Conservation (phyloP, 768 basidiomycete genomes). For the Leccinum olivaceopallidum region DNA sequence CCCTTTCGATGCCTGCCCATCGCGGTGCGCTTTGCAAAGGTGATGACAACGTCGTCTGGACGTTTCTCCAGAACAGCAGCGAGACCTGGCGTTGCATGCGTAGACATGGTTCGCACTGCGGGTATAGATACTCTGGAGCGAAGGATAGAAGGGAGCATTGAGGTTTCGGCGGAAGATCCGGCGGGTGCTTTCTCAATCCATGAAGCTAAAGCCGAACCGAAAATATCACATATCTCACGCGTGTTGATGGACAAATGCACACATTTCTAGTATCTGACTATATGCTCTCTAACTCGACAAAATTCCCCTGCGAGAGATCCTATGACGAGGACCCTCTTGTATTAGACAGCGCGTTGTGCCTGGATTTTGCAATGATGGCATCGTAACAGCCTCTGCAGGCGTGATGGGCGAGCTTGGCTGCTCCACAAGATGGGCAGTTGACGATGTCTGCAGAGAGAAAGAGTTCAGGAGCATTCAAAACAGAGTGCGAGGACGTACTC, state of each 20-base stretch:
- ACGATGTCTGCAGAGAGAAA: slow-evolving; percentile 65
- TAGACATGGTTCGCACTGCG: slow-evolving; percentile 34
- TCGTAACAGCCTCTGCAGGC: slow-evolving; percentile 79
- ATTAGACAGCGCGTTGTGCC: slow-evolving; percentile 5
- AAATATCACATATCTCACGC: slow-evolving; percentile 3
- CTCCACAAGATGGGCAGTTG: slow-evolving; percentile 87
- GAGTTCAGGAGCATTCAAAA: slow-evolving; percentile 6
- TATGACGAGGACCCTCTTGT: slow-evolving; percentile 6
- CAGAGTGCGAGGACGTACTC: slow-evolving; percentile 45
- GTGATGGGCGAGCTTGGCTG: slow-evolving; percentile 86
- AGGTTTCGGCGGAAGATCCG: slow-evolving; percentile 8
- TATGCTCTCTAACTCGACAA: background rate
- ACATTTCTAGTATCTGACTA: background rate
- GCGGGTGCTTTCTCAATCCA: background rate
- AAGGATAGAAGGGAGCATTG: slow-evolving; percentile 21
- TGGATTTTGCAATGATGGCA: slow-evolving; percentile 28
- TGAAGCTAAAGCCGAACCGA: background rate
- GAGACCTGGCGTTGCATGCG: slow-evolving; percentile 41
- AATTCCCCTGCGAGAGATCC: background rate
- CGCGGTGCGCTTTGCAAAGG: slow-evolving; percentile 89
- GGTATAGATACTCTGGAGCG: slow-evolving; percentile 13
- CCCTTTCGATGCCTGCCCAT: slow-evolving; percentile 88
- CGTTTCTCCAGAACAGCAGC: slow-evolving; percentile 63
- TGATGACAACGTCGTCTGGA: slow-evolving; percentile 86
- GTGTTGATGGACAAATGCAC: background rate